Conservation (phyloP, 352 stramenopile genomes). For the Hyaloperonospora arabidopsidis region DNA sequence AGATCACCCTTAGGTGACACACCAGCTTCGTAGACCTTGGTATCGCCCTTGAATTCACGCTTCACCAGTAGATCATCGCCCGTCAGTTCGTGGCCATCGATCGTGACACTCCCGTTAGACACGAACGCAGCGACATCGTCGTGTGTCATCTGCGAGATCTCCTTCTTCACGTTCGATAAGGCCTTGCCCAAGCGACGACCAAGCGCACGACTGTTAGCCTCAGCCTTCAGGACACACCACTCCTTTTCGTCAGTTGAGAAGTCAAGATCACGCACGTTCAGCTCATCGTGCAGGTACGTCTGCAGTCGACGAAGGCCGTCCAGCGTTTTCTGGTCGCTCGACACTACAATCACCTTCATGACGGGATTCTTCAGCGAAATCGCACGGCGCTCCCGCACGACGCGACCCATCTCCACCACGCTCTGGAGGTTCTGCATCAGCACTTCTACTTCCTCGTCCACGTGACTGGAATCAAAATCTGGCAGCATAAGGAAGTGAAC, state of each 20-base stretch:
- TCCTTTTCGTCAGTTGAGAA: slow-evolving; percentile 86
- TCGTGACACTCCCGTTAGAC: slow-evolving; percentile 73
- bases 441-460: slow-evolving; percentile 91
- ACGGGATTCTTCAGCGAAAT: slow-evolving; percentile 97
- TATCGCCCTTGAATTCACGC: slow-evolving; percentile 90
- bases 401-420: slow-evolving; percentile 94
- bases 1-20: slow-evolving; percentile 85
- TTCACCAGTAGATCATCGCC: slow-evolving; percentile 92
- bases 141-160: slow-evolving; percentile 60
- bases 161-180: slow-evolving; percentile 88
- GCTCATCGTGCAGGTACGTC: slow-evolving; percentile 95
- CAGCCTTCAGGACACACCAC: slow-evolving; percentile 91
- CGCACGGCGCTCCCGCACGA: slow-evolving; percentile 93
- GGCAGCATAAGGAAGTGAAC: slow-evolving; percentile 96
- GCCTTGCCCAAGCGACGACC: slow-evolving; percentile 96
- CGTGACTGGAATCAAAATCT: slow-evolving; percentile 84
- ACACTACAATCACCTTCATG: slow-evolving; percentile 93
- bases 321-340: slow-evolving; percentile 73
- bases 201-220: slow-evolving; percentile 91
- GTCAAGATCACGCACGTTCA: slow-evolving; percentile 93
- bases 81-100: slow-evolving; percentile 65
- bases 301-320: slow-evolving; percentile 72
- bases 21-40: slow-evolving; percentile 88
- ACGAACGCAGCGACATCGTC: slow-evolving; percentile 64
- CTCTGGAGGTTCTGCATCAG: slow-evolving; percentile 94